Conservation (phyloP, 148 eudicot genomes). For the Vaccinium myrtillus region DNA sequence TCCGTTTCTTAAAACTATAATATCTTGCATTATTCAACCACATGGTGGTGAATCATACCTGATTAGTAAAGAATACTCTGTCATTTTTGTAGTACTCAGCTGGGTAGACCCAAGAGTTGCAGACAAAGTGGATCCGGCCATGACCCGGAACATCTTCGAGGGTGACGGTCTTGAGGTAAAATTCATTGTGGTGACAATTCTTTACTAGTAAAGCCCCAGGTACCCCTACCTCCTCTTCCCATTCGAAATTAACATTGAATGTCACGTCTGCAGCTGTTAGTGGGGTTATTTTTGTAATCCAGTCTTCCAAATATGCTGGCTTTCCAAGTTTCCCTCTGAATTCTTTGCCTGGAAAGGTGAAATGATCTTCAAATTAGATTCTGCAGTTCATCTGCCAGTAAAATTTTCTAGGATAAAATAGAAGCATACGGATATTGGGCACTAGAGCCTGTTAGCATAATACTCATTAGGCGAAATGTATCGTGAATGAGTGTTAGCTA, state of each 20-base stretch:
- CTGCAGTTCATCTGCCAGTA: background rate
- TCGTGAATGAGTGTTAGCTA: background rate
- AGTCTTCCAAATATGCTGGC: conserved; percentile 43
- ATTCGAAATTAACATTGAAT: conserved; percentile 52
- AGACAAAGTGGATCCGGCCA: conserved; percentile 47
- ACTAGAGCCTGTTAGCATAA: no score
- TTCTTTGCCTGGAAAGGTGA: background rate
- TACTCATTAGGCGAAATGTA: background rate
- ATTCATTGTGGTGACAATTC: conserved; percentile 54
- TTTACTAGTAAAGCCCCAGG: conserved; percentile 57
- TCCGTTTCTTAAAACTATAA: no score
- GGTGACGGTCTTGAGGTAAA: conserved; percentile 60
- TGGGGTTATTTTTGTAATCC: conserved; percentile 42
- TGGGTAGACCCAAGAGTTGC: conserved; percentile 87
- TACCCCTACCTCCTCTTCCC: conserved; percentile 54
- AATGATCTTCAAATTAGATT: background rate
- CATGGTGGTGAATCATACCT: conserved; percentile 37
- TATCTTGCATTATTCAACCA: background rate
- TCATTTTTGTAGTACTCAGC: conserved; percentile 43
- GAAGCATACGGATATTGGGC: background rate
- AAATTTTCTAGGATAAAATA: background rate
- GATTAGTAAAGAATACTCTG: conserved; percentile 71
- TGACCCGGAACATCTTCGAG: conserved; percentile 50
- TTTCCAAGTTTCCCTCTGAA: conserved; percentile 29
- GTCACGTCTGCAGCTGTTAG: conserved; percentile 45